Evolutionary conservation across 257 asterid species (phyloP), one percentile per base, ranked within the genome.

Genomic region (Ophiorrhiza pumila): DNA sequence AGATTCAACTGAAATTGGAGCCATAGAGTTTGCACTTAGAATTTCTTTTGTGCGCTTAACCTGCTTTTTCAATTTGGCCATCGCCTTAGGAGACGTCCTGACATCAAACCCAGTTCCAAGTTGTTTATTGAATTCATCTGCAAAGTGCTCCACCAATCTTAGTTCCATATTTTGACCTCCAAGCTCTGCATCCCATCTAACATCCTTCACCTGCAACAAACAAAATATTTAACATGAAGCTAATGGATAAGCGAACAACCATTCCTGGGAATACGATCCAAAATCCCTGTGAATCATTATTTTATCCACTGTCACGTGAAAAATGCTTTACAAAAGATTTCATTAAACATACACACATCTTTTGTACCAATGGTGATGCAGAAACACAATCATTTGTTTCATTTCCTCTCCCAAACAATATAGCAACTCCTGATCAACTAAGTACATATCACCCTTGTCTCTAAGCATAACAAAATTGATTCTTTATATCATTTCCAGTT

Each of bases 11-110:
- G 99, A 95, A 57, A 95, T 89, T 46, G 99, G 97, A 78, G 99
- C 99, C 81, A 77, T 79, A 73, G 89, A 80, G 76, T 95, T 95
- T 81, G 99, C 99, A 75, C 99, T 95, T 73, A 95, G 81, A 80
- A 95, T 95, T 84, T 95, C 99, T 81, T 95, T 95, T 17, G 99
- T 95, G 71, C 98, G 93, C 77, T 95, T 95, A 71, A 95, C 97
- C 85, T 95, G 99, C 83, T 95, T 95, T 87, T 92, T 95, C 80
- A 95, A 69, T 74, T 95, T 95, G 77, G 99, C 99, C 95, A 95
- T 95, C 7, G 99, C 88, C 89, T 92, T 95, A 3, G 97, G 90
- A 17, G 91, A 90, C 49, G 83, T 85, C 68, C 99, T 87, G 66
- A 95, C 80, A 74, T 95, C 98, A 64, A 86, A 85, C 65, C 92